Evolutionary conservation across 768 basidiomycete genomes (phyloP).

Genomic region (Gloeostereum incarnatum): DNA sequence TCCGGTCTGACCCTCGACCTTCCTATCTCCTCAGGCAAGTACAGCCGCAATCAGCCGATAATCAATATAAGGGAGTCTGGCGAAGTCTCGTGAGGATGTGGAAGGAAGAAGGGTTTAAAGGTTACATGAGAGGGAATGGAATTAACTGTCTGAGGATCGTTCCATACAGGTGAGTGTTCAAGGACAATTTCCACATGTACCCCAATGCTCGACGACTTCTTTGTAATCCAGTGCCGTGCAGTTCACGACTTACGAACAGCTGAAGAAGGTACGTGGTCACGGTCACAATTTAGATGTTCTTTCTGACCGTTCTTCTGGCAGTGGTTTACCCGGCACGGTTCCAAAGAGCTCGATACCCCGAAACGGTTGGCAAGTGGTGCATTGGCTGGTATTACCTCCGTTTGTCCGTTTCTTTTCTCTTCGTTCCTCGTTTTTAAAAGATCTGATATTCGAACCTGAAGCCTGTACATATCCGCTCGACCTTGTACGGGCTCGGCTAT

Average conservation of each 20-base stretch:
- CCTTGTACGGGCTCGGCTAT: slow-evolving; percentile 85
- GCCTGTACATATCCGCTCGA: slow-evolving; percentile 90
- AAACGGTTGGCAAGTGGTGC: slow-evolving; percentile 82
- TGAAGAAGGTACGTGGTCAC: slow-evolving; percentile 60
- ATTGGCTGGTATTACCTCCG: slow-evolving; percentile 88
- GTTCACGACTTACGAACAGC: slow-evolving; percentile 82
- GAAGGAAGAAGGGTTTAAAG: slow-evolving; percentile 87
- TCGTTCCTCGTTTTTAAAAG: not conserved
- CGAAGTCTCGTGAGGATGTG: slow-evolving; percentile 82
- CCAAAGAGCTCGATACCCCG: slow-evolving; percentile 78
- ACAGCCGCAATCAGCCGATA: slow-evolving; percentile 56
- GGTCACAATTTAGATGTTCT: slow-evolving; percentile 21
- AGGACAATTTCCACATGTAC: slow-evolving; percentile 11
- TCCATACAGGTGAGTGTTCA: slow-evolving; percentile 56
- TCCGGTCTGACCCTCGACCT: slow-evolving; percentile 2
- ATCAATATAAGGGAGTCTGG: slow-evolving; percentile 81
- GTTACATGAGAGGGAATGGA: slow-evolving; percentile 90
- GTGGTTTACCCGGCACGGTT: slow-evolving; percentile 65
- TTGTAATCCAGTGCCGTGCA: slow-evolving; percentile 58
- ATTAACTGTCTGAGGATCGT: slow-evolving; percentile 91
- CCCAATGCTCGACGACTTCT: not conserved
- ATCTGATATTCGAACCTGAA: slow-evolving; percentile 20
- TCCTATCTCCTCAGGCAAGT: slow-evolving; percentile 59
- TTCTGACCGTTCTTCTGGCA: slow-evolving; percentile 16
- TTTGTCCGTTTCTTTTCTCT: slow-evolving; percentile 50